Conservation (phyloP, 345 rosid species). For the Eucalyptus cloeziana region DNA sequence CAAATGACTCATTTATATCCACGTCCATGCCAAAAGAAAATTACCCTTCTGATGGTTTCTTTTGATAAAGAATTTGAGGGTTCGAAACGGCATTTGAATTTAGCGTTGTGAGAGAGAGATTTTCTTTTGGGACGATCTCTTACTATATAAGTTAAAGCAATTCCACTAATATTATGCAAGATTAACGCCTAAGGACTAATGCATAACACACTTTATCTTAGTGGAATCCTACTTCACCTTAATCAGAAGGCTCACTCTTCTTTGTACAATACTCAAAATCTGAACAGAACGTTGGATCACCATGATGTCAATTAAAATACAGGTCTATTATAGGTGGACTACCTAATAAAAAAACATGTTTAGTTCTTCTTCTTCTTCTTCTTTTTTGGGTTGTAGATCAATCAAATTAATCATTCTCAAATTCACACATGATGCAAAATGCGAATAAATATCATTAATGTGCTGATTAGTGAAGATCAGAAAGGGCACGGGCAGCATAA, state of each 20-base stretch:
- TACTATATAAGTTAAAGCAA: neutral
- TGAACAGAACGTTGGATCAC: neutral
- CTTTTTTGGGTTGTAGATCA: neutral
- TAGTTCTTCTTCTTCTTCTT: neutral
- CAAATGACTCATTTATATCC: neutral
- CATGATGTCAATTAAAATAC: neutral
- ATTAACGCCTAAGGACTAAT: neutral
- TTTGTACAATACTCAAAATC: neutral
- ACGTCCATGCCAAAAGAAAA: neutral
- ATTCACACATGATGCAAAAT: neutral
- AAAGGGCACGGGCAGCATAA: neutral
- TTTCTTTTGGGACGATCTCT: neutral
- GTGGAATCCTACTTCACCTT: neutral
- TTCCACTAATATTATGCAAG: neutral
- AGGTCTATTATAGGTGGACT: neutral
- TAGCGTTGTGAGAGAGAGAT: neutral
- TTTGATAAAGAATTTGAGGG: neutral
- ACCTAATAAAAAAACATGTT: neutral
- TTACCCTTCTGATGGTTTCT: neutral
- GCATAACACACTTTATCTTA: neutral
- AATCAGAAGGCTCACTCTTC: neutral
- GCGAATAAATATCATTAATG: neutral
- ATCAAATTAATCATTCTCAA: neutral
- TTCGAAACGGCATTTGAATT: neutral
- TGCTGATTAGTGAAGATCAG: neutral